Evolutionary conservation across 106 monocot genomes (phyloP), one percentile per base, ranked within the genome.

Genomic region (Alisma plantagoaquatica): DNA sequence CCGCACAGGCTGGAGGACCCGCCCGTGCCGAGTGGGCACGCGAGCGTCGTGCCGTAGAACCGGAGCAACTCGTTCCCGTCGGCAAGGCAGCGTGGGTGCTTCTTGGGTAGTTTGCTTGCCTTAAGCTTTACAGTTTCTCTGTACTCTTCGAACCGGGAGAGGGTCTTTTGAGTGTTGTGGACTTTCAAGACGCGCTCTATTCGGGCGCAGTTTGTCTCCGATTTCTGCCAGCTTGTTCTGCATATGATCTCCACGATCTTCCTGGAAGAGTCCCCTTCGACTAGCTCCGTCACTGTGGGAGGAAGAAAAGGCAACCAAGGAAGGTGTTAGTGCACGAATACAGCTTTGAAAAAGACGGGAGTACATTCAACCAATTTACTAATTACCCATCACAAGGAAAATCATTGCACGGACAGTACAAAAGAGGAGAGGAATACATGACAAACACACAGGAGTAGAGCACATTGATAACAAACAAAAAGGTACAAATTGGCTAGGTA

Each of bases 1-100:
- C 43, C 18, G 65, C 96, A 98, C 20, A 24, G 10, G 51, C 28
- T 28, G 26, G 51, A 27, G 43, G 58, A 58, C 43, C 84, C 75
- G 29, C 60, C 64, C 18, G 82, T 58, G 32, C 87, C 87, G 33
- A 96, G 94, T 31, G 63, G 46, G 62, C 94, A 96, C 55, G 73
- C 30, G 53, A 96, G 63, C 42, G 75, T 51, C 21, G 81, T 66
- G 63, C 59, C 66, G 72, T 88, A 72, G 77, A 96, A 96, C 30
- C 96, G 83, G 48, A 96, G 96, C 10, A 96, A 81, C 78, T 96
- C 96, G 76, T 96, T 96, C 54, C 96, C 96, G 71, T 96, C 96
- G 6, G 84, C 96, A 10, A 89, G 84, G 65, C 84, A 85, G 10
- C 96, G 84, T 1, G 84, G 73, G 57, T 77, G 57, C 53, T 69